Evolutionary conservation across 2,329 filamentous ascomycete species (phyloP).

Genomic region (Diaporthe caulivora): DNA sequence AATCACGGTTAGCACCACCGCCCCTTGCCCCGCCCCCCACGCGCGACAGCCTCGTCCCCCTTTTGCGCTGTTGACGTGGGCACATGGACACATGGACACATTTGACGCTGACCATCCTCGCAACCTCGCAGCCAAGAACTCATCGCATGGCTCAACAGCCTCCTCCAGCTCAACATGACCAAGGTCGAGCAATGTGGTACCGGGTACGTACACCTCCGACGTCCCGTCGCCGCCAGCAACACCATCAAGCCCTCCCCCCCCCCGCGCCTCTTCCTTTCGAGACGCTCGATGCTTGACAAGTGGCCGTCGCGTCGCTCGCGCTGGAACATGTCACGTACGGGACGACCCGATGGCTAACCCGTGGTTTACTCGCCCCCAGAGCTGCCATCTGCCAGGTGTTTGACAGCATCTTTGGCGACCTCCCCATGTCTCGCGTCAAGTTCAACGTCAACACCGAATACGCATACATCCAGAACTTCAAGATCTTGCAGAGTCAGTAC

Average conservation of each 20-base stretch:
- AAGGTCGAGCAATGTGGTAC: conserved; percentile 99
- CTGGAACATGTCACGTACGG: conserved; percentile 39
- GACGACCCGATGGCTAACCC: background rate
- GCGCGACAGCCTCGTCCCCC: background rate
- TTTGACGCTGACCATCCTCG: conserved; percentile 19
- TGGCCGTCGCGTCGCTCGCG: conserved; percentile 43
- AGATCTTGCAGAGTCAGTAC: conserved; percentile 89
- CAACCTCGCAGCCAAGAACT: conserved; percentile 84
- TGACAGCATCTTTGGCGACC: conserved; percentile 96
- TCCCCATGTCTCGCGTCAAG: conserved; percentile 96
- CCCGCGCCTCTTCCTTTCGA: no score
- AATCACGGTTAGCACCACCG: conserved; percentile 65
- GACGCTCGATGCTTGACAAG: no score
- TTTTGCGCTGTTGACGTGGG: background rate
- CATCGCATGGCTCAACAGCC: conserved; percentile 95
- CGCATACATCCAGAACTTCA: conserved; percentile 98
- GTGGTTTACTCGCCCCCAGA: conserved; percentile 59
- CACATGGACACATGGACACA: conserved; percentile 13
- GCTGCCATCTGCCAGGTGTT: conserved; percentile 97
- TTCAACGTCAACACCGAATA: conserved; percentile 99
- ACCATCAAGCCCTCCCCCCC: no score
- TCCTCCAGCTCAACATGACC: conserved; percentile 96
- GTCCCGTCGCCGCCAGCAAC: no score
- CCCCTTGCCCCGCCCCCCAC: background rate
- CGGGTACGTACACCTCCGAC: conserved; percentile 78